Conservation (phyloP, 1,284 basidiomycete species). For the Moesziomyces globuligerus region DNA sequence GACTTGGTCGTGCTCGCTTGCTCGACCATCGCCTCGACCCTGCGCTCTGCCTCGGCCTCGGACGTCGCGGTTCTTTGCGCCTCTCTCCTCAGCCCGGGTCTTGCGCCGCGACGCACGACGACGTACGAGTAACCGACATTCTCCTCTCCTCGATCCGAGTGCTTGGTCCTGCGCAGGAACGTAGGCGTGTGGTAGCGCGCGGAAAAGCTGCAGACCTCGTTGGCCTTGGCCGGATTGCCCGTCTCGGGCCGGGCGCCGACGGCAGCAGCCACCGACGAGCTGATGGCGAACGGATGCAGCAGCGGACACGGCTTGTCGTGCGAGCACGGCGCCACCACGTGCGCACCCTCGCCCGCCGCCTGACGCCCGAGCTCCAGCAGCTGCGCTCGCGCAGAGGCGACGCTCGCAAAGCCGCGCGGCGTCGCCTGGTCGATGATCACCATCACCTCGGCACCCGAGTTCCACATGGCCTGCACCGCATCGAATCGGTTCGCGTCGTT, state of each 20-base stretch:
- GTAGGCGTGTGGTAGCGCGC: conserved; percentile 86
- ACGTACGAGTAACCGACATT: conserved; percentile 90
- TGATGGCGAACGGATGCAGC: conserved; percentile 66
- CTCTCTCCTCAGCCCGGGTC: conserved; percentile 70
- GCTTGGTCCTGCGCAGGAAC: conserved; percentile 87
- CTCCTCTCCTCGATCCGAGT: conserved; percentile 83
- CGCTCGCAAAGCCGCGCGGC: conserved; percentile 78
- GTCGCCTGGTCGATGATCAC: conserved; percentile 87
- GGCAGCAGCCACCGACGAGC: conserved; percentile 10
- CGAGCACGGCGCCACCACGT: conserved; percentile 84
- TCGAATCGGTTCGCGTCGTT: conserved; percentile 75
- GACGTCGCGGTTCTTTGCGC: conserved; percentile 12
- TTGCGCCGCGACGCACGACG: conserved; percentile 80
- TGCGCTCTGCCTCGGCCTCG: not conserved
- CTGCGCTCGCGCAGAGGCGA: conserved; percentile 83
- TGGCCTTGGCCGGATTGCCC: conserved; percentile 56
- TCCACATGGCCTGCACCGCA: conserved; percentile 85
- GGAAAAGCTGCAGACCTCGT: conserved; percentile 80
- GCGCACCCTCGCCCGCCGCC: conserved; percentile 67
- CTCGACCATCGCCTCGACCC: conserved; percentile 9
- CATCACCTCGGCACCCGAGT: conserved; percentile 76
- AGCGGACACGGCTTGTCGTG: conserved; percentile 87
- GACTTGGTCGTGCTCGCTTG: conserved; percentile 37
- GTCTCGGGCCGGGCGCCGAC: conserved; percentile 17
- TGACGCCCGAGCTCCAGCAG: conserved; percentile 75